Evolutionary conservation across 257 asterid genomes (phyloP), one percentile per base, ranked within the genome.

Genomic region (Agastache rugosa): DNA sequence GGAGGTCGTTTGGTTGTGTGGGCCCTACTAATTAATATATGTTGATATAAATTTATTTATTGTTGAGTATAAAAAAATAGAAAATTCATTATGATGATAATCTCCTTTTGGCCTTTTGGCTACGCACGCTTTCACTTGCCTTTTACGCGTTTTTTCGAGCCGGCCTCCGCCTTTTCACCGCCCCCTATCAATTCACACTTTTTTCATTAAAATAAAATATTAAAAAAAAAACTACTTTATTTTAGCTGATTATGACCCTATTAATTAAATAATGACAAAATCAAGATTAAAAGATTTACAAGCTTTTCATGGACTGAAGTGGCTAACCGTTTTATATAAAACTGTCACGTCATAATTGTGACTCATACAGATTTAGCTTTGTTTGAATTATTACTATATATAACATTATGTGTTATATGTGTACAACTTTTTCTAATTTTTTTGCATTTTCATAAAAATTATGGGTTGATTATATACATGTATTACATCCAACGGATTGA

Each of bases 51-150:
- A 54, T 54, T 2, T 54, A 54, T 19, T 56, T 11, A 56, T 23
- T 25, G 7, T 27, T 59, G 37, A 59, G 11, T 37, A 37, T 39
- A 15, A 6, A 17, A 51, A 8, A 53, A 61, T 15, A 29, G 11
- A 81, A 78, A 86, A 73, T 51, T 71, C 5, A 56, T 23, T 69
- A 86, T 85, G 86, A 87, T 86, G 83, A 87, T 84, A 75, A 75
- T 75, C 82, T 27, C 70, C 80, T 65, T 76, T 66, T 58, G 8
- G 56, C 85, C 90, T 87, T 91, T 90, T 76, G 78, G 67, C 35
- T 80, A 82, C 96, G 96, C 97, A 92, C 93, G 97, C 97, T 87
- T 77, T 90, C 85, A 76, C 93, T 87, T 83, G 82, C 92, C 91
- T 86, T 86, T 87, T 84, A 88, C 93, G 96, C 96, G 87, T 87